Conservation (phyloP, 164 flowering plant genomes). For the Nelumbo lutea region DNA sequence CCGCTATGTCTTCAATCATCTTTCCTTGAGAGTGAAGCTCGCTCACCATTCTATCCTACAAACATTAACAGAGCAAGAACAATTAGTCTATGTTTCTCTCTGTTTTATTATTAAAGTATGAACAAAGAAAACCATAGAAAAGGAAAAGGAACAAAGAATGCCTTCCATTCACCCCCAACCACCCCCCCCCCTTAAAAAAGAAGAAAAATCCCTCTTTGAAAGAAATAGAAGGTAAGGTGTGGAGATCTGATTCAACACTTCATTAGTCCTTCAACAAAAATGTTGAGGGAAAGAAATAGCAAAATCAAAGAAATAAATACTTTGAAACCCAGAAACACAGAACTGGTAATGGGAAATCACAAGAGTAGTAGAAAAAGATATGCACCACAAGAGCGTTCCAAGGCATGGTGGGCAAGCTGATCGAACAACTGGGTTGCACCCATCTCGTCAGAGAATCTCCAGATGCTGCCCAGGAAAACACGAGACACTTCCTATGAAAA, state of each 20-base stretch:
- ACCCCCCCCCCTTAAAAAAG: too few relatives aligned
- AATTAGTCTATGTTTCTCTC: neutral
- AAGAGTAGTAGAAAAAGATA: neutral
- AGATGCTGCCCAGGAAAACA: too few relatives aligned
- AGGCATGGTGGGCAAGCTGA: constrained; percentile 67
- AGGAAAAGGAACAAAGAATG: neutral
- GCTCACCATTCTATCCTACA: constrained; percentile 61
- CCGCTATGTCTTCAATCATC: constrained; percentile 50
- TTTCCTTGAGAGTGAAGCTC: constrained; percentile 61
- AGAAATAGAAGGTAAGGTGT: too few relatives aligned
- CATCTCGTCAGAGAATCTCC: constrained; percentile 31
- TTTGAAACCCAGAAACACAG: too few relatives aligned
- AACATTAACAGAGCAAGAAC: constrained; percentile 3
- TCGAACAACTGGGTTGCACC: constrained; percentile 59
- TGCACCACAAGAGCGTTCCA: constrained; percentile 77
- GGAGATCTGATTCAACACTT: neutral
- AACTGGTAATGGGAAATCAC: too few relatives aligned
- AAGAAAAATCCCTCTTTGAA: too few relatives aligned
- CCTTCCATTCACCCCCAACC: too few relatives aligned
- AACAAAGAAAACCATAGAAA: neutral
- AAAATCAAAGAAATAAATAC: neutral
- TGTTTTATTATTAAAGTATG: neutral
- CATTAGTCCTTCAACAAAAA: neutral
- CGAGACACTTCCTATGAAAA: too few relatives aligned
- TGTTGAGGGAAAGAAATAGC: neutral